Percentiles rank a stretch among this genome's conserved stretches.
phyloP scores from a whole-genome alignment of 208 protist genomes.

The Sergeia podlipaevii region DNA sequence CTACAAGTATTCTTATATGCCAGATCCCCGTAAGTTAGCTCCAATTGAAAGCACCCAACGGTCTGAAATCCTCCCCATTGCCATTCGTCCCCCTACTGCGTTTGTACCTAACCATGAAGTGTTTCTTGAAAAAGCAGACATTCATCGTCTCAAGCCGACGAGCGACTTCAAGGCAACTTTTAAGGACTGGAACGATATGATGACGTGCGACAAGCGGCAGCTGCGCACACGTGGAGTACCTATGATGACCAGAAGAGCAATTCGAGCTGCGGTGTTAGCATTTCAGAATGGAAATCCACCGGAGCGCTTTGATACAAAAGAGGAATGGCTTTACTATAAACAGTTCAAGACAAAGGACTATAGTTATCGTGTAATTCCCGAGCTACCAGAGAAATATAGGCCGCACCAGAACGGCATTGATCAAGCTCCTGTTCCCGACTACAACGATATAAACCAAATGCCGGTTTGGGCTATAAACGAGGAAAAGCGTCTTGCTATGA shows the following conservation, averaged over 20 bases:
- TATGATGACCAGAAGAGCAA: conserved; percentile 57
- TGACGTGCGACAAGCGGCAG: conserved; percentile 84
- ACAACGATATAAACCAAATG: conserved; percentile 88
- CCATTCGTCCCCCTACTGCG: conserved; percentile 79
- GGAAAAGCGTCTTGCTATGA: conserved; percentile 57
- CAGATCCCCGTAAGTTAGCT: conserved; percentile 87
- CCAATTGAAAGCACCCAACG: conserved; percentile 83
- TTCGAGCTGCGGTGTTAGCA: conserved; percentile 69
- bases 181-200: conserved; percentile 91
- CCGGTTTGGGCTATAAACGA: conserved; percentile 85
- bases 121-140: conserved; percentile 85
- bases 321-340: conserved; percentile 90
- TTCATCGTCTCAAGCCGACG: conserved; percentile 74
- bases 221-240: conserved; percentile 78
- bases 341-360: conserved; percentile 91
- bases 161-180: conserved; percentile 89
- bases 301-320: conserved; percentile 86
- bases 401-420: conserved; percentile 90
- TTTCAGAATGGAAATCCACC: conserved; percentile 88
- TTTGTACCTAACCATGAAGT: conserved; percentile 88
- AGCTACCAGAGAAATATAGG: conserved; percentile 89
- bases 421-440: conserved; percentile 83
- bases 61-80: conserved; percentile 74
- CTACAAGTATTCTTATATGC: conserved; percentile 93
- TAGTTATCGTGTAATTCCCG: conserved; percentile 86